These are phyloP conservation scores for Pythium diclinum DNA, from an alignment of 352 stramenopile genomes.

Conservation along the genomic window DNA sequence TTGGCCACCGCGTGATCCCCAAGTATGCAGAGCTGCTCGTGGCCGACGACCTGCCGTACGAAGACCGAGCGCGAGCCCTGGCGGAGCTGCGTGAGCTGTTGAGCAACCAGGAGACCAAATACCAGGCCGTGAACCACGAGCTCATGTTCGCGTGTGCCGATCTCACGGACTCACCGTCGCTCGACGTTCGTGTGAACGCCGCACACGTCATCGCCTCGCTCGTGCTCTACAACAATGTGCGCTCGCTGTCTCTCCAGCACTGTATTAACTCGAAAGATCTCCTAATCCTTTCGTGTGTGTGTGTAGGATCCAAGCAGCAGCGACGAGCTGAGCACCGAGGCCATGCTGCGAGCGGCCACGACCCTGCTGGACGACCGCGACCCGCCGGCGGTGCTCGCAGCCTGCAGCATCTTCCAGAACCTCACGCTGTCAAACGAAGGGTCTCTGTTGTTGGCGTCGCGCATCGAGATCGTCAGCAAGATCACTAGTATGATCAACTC, in stretches of 20 bases:
- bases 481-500: conserved; percentile 46
- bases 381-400: conserved; percentile 43
- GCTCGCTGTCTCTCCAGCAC: not conserved
- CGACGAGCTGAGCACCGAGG: conserved; percentile 48
- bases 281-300: not conserved
- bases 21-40: conserved; percentile 63
- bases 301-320: conserved; percentile 10
- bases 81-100: conserved; percentile 48
- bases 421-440: conserved; percentile 59
- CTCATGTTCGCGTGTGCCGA: conserved; percentile 54
- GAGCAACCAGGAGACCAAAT: conserved; percentile 61
- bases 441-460: conserved; percentile 38
- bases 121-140: conserved; percentile 42
- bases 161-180: conserved; percentile 37
- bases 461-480: conserved; percentile 36
- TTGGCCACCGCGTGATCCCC: conserved; percentile 40
- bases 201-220: conserved; percentile 51
- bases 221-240: conserved; percentile 52
- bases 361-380: conserved; percentile 42
- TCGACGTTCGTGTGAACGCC: conserved; percentile 42
- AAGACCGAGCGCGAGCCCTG: conserved; percentile 49
- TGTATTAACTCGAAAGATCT: too few relatives aligned
- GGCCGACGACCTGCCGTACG: conserved; percentile 51
- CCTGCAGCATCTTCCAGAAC: conserved; percentile 54
- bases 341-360: conserved; percentile 48